Conservation (phyloP, 2,329 filamentous ascomycete species). For the Fusarium mangiferae region DNA sequence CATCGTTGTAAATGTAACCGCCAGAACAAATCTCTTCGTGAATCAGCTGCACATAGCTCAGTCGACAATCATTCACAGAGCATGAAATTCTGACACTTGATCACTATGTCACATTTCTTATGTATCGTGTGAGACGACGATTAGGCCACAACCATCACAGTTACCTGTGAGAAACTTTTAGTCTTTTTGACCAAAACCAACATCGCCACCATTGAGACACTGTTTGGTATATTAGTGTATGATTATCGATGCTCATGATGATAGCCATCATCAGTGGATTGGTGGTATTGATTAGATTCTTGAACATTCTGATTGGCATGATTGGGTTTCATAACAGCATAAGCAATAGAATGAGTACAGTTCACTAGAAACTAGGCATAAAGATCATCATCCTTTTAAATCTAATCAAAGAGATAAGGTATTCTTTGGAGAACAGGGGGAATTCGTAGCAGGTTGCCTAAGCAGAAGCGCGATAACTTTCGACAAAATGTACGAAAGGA, state of each 20-base stretch:
- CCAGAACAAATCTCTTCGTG: neutral
- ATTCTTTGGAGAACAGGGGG: too few relatives aligned
- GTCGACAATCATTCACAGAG: accelerated
- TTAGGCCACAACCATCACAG: neutral
- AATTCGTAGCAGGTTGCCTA: too few relatives aligned
- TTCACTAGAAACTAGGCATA: too few relatives aligned
- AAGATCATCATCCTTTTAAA: too few relatives aligned
- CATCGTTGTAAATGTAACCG: accelerated
- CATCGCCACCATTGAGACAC: accelerated
- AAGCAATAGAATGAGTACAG: too few relatives aligned
- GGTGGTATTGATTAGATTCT: too few relatives aligned
- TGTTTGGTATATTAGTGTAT: accelerated
- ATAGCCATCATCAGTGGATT: too few relatives aligned
- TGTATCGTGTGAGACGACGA: accelerated
- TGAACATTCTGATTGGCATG: too few relatives aligned
- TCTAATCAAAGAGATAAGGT: too few relatives aligned
- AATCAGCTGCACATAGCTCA: accelerated
- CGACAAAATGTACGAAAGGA: too few relatives aligned
- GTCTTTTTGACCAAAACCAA: accelerated
- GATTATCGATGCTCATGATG: accelerated
- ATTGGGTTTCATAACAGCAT: too few relatives aligned
- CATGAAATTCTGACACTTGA: accelerated
- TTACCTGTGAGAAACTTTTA: accelerated
- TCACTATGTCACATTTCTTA: accelerated
- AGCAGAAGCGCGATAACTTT: too few relatives aligned